Evolutionary conservation across 495 filamentous ascomycete genomes (phyloP).

Genomic region (Aspergillus indologenus): DNA sequence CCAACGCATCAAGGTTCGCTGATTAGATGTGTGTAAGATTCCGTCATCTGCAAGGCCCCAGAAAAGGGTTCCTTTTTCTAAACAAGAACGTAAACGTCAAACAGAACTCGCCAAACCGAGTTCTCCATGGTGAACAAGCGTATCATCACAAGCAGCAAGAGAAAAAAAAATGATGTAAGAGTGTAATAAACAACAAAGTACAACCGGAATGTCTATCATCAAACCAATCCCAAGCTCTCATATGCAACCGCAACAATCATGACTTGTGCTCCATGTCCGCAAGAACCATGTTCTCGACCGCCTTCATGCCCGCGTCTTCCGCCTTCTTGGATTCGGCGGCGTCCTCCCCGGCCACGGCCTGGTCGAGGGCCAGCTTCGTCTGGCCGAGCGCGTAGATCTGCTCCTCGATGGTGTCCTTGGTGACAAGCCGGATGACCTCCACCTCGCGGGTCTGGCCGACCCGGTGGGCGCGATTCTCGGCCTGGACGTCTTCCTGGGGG

Average conservation of each 20-base stretch:
- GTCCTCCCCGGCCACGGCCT: conserved; percentile 69
- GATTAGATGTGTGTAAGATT: too few relatives aligned
- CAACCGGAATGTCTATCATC: neutral
- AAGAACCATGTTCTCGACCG: conserved; percentile 62
- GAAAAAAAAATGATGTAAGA: neutral
- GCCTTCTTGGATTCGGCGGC: conserved; percentile 45
- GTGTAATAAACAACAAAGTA: neutral
- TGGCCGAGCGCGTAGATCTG: conserved; percentile 85
- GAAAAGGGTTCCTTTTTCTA: too few relatives aligned
- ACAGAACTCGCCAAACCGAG: too few relatives aligned
- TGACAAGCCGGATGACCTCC: conserved; percentile 80
- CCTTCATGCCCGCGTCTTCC: conserved; percentile 57
- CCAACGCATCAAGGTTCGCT: too few relatives aligned
- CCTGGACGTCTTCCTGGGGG: conserved; percentile 93
- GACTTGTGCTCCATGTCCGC: conserved; percentile 28
- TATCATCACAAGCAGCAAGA: neutral
- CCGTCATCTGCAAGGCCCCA: too few relatives aligned
- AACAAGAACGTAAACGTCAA: too few relatives aligned
- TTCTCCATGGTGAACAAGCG: neutral
- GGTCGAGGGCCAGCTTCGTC: conserved; percentile 89
- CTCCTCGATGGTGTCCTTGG: conserved; percentile 83
- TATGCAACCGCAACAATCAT: neutral
- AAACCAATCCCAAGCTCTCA: too few relatives aligned
- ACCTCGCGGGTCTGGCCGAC: conserved; percentile 88
- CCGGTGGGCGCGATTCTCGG: conserved; percentile 92